Percentiles rank a stretch among this genome's conserved stretches.
phyloP scores from a whole-genome alignment of 1,284 basidiomycete species.

The Megacollybia platyphylla region DNA sequence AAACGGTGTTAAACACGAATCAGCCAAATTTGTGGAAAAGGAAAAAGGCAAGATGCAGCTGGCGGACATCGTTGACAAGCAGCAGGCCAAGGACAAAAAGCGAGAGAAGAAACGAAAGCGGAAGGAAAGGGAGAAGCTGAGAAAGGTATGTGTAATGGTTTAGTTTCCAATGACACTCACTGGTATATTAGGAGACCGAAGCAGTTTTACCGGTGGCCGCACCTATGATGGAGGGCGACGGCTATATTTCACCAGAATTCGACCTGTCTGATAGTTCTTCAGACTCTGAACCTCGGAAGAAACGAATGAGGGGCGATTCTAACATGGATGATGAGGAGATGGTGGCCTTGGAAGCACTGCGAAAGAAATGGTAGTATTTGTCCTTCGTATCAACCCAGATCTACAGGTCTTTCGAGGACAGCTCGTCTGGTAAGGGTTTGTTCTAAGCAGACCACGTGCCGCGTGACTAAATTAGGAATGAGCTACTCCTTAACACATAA shows the following conservation, averaged over 20 bases:
- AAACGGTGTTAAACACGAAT: slow-evolving; percentile 56
- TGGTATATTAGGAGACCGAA: not conserved
- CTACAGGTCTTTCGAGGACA: no score
- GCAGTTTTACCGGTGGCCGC: slow-evolving; percentile 18
- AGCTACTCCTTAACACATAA: not conserved
- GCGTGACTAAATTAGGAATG: not conserved
- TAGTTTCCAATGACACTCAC: slow-evolving; percentile 4
- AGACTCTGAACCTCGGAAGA: slow-evolving; percentile 25
- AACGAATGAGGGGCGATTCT: slow-evolving; percentile 18
- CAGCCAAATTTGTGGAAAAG: slow-evolving; percentile 56
- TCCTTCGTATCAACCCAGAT: no score
- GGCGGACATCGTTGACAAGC: slow-evolving; percentile 68
- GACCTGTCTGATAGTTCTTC: slow-evolving; percentile 41
- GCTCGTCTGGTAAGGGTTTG: no score
- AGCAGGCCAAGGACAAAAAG: slow-evolving; percentile 79
- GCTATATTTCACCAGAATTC: slow-evolving; percentile 66
- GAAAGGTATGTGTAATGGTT: slow-evolving; percentile 26
- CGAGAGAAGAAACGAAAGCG: slow-evolving; percentile 77
- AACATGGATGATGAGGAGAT: slow-evolving; percentile 39
- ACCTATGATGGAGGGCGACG: slow-evolving; percentile 34
- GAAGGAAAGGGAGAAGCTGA: slow-evolving; percentile 72
- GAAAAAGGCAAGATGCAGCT: slow-evolving; percentile 63
- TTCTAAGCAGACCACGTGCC: no score
- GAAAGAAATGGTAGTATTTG: slow-evolving; percentile 4
- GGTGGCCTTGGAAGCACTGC: slow-evolving; percentile 32